Conservation (phyloP, 106 monocot species). For the Alisma plantagoaquatica region DNA sequence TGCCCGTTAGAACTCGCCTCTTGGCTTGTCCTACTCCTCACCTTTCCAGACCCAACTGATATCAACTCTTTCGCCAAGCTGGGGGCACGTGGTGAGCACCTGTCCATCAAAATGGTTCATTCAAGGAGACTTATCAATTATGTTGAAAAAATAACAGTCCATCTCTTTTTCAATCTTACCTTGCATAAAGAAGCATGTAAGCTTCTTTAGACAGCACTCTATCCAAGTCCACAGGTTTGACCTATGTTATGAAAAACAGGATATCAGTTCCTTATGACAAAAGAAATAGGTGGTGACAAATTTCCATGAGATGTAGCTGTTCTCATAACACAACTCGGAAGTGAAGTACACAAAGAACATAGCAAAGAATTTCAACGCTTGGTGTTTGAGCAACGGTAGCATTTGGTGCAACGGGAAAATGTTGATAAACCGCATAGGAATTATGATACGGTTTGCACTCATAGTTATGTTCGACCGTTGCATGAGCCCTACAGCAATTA, state of each 20-base stretch:
- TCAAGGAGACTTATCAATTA: not conserved
- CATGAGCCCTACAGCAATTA: too few relatives aligned
- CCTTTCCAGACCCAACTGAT: conserved; percentile 1
- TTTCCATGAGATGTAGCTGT: too few relatives aligned
- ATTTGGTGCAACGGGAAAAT: too few relatives aligned
- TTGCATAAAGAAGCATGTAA: conserved; percentile 75
- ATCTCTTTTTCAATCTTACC: conserved; percentile 20
- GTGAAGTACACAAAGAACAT: too few relatives aligned
- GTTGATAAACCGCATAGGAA: too few relatives aligned
- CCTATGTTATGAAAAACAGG: conserved; percentile 15
- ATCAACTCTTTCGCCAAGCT: conserved; percentile 20
- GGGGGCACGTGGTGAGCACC: conserved; percentile 55
- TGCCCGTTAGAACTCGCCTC: not conserved
- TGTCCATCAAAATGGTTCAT: conserved; percentile 5
- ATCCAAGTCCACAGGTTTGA: conserved; percentile 54
- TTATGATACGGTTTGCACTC: too few relatives aligned
- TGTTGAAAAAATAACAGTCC: not conserved
- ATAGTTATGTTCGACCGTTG: too few relatives aligned
- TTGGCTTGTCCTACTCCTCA: conserved; percentile 7
- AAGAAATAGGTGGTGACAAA: too few relatives aligned
- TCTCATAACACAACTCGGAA: too few relatives aligned
- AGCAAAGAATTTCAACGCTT: too few relatives aligned
- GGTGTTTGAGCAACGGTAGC: too few relatives aligned
- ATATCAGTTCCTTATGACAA: not conserved
- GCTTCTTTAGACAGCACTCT: conserved; percentile 50